Evolutionary conservation across 2,329 filamentous ascomycete species (phyloP).

Genomic region (Thelonectria discophora): DNA sequence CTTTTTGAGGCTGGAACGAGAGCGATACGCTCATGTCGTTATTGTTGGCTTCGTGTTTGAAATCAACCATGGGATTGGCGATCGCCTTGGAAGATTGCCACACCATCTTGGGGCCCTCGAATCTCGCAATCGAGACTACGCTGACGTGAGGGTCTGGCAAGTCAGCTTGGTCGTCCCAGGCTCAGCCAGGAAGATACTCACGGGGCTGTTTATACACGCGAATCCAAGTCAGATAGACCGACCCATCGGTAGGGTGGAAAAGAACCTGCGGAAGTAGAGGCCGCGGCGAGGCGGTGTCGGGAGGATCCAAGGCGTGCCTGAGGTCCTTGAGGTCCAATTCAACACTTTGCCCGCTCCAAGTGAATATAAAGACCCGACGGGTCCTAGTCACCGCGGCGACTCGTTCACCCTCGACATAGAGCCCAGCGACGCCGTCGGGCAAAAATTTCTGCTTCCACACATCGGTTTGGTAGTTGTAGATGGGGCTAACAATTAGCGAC

Average conservation of each 20-base stretch:
- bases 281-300: slow-evolving; percentile 11
- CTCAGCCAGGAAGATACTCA: slow-evolving; percentile 5
- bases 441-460: slow-evolving; percentile 34
- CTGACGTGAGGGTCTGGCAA: slow-evolving; percentile 5
- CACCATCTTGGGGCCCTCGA: slow-evolving; percentile 14
- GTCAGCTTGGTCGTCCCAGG: slow-evolving; percentile 4
- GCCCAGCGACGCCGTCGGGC: slow-evolving; percentile 27
- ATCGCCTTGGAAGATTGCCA: slow-evolving; percentile 22
- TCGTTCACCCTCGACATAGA: slow-evolving; percentile 32
- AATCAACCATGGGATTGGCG: slow-evolving; percentile 22
- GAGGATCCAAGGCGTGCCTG: slow-evolving; percentile 11
- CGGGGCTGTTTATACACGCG: slow-evolving; percentile 4
- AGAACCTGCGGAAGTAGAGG: slow-evolving; percentile 31
- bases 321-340: slow-evolving; percentile 29
- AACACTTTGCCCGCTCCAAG: slow-evolving; percentile 30
- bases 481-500: slow-evolving; percentile 22
- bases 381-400: slow-evolving; percentile 35
- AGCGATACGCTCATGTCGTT: neutral
- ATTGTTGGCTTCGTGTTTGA: neutral
- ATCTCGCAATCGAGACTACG: slow-evolving; percentile 27
- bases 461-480: slow-evolving; percentile 35
- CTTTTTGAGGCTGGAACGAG: slow-evolving; percentile 19
- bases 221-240: slow-evolving; percentile 30
- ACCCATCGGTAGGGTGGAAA: slow-evolving; percentile 34
- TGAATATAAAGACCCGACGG: slow-evolving; percentile 35